Evolutionary conservation across 352 stramenopile species (phyloP).

Genomic region (Pythium chondricola): DNA sequence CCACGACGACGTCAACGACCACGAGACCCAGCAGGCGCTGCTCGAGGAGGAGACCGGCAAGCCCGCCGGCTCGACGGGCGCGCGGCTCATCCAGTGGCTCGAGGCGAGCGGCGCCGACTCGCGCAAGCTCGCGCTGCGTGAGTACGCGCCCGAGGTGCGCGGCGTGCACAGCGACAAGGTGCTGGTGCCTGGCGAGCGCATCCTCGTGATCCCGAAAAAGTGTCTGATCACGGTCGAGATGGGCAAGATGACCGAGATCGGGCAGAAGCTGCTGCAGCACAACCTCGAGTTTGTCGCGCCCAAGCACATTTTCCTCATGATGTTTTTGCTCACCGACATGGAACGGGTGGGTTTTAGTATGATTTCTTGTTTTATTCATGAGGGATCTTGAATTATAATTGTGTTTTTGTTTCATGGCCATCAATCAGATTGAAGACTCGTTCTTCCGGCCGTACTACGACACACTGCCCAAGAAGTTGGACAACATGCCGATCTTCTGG

Average conservation of each 20-base stretch:
- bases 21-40: slow-evolving; percentile 7
- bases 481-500: slow-evolving; percentile 99
- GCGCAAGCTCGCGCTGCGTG: slow-evolving; percentile 71
- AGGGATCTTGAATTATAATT: no score
- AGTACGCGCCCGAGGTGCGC: slow-evolving; percentile 91
- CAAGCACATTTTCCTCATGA: slow-evolving; percentile 99
- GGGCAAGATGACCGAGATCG: slow-evolving; percentile 96
- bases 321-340: slow-evolving; percentile 97
- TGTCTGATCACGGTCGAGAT: slow-evolving; percentile 99
- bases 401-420: not conserved
- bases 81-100: slow-evolving; percentile 73
- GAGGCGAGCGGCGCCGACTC: slow-evolving; percentile 63
- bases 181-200: slow-evolving; percentile 80
- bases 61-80: slow-evolving; percentile 39
- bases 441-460: slow-evolving; percentile 96
- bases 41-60: slow-evolving; percentile 15
- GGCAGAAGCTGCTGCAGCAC: slow-evolving; percentile 87
- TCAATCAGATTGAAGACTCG: slow-evolving; percentile 50
- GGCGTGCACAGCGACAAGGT: slow-evolving; percentile 89
- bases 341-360: slow-evolving; percentile 59
- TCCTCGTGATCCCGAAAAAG: slow-evolving; percentile 90
- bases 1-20: slow-evolving; percentile 6
- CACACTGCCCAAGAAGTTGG: slow-evolving; percentile 92
- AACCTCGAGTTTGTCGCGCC: slow-evolving; percentile 96
- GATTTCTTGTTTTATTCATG: no score